Conservation (phyloP, 129 eudicot genomes). For the Apium graveolens region DNA sequence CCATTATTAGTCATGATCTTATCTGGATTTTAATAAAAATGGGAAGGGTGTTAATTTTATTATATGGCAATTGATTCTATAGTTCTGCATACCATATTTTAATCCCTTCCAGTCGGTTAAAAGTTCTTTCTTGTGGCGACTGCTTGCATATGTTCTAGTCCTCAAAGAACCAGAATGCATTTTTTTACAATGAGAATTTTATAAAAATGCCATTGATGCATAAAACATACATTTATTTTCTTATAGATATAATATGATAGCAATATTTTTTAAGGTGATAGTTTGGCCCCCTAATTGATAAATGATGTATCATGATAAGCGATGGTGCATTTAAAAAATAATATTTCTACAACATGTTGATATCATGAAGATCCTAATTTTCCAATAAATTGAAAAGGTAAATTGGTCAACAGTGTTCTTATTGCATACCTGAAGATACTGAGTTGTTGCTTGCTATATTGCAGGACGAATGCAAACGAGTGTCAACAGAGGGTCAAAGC, state of each 20-base stretch:
- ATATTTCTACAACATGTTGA: not conserved
- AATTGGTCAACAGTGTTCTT: not conserved
- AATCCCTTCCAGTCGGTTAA: not conserved
- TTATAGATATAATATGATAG: not conserved
- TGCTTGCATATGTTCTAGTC: not conserved
- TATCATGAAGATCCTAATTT: not conserved
- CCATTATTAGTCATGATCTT: not conserved
- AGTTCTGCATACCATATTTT: not conserved
- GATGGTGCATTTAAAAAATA: not conserved
- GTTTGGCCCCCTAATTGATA: not conserved
- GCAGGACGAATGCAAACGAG: constrained; percentile 90
- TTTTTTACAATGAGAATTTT: not conserved
- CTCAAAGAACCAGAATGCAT: not conserved
- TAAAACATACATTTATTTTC: not conserved
- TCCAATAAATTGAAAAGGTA: not conserved
- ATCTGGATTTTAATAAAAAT: not conserved
- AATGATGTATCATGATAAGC: not conserved
- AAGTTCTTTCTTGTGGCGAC: not conserved
- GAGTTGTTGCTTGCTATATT: constrained; percentile 13
- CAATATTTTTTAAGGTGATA: too few relatives aligned
- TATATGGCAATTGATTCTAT: not conserved
- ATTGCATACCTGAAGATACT: constrained; percentile 1
- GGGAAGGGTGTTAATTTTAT: not conserved
- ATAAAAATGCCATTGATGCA: not conserved
- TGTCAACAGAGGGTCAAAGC: constrained; percentile 80